phyloP scores from a whole-genome alignment of 768 basidiomycete species.

The Agaricus blazei region DNA sequence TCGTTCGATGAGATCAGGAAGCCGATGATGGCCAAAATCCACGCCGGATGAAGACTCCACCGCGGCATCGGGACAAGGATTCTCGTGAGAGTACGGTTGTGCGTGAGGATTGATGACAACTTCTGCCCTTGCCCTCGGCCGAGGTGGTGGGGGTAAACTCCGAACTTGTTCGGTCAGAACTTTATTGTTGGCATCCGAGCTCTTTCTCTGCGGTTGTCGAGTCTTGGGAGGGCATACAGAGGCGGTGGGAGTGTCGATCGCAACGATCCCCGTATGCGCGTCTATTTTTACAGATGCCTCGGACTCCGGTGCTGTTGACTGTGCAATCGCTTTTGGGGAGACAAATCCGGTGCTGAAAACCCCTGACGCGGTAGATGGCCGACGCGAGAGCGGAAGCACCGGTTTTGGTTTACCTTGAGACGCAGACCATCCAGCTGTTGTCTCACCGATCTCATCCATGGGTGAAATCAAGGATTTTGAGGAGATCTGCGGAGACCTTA shows the following conservation, averaged over 20 bases:
- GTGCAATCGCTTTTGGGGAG: conserved; percentile 2
- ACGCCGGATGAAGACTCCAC: background rate
- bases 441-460: background rate
- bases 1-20: background rate
- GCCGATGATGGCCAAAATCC: conserved; percentile 5
- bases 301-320: conserved; percentile 5
- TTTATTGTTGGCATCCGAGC: background rate
- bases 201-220: background rate
- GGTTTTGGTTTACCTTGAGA: background rate
- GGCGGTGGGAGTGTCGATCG: conserved; percentile 17
- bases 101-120: conserved; percentile 12
- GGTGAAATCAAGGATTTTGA: background rate
- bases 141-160: conserved; percentile 54
- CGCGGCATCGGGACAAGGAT: background rate
- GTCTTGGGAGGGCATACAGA: conserved; percentile 2
- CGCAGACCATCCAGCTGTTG: background rate
- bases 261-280: conserved; percentile 5
- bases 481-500: conserved; percentile 2
- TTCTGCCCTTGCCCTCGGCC: conserved; percentile 30
- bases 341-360: background rate
- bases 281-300: background rate
- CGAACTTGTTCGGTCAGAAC: conserved; percentile 23
- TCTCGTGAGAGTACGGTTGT: background rate
- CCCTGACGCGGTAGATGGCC: conserved; percentile 6
- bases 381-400: background rate